phyloP scores from a whole-genome alignment of 176 grass and related monocot species.

The Hordeum marinum region DNA sequence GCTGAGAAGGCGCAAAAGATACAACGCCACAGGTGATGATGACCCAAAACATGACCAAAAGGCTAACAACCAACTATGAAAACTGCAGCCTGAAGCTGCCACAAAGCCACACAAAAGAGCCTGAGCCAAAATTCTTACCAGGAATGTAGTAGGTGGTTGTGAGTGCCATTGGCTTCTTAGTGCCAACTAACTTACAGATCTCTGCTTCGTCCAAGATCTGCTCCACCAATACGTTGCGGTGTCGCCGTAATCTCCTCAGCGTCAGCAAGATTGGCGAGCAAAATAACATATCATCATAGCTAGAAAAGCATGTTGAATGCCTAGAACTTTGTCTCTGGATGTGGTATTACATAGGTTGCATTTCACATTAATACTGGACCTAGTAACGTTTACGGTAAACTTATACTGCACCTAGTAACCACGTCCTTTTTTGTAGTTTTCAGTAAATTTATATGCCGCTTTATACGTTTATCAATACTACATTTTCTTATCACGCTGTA shows the following conservation, averaged over 20 bases:
- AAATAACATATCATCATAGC: background rate
- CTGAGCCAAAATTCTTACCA: background rate
- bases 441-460: too few species aligned
- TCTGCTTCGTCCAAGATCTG: background rate
- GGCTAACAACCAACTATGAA: background rate
- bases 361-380: background rate
- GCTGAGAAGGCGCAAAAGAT: background rate
- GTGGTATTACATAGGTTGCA: background rate
- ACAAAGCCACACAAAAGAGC: background rate
- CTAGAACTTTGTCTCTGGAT: background rate
- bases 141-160: background rate
- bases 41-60: background rate
- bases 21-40: background rate
- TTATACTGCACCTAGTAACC: too few species aligned
- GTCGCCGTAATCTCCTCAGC: background rate
- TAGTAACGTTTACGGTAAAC: too few species aligned
- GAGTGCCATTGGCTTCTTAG: background rate
- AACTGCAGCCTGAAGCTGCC: background rate
- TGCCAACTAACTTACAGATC: background rate
- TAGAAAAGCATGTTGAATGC: background rate
- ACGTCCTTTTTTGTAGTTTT: too few species aligned
- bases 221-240: background rate
- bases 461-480: background rate
- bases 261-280: background rate
- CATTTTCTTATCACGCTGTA: background rate